These are phyloP conservation scores for Letharia lupina DNA, from an alignment of 495 filamentous ascomycete species.

Conservation along the genomic window DNA sequence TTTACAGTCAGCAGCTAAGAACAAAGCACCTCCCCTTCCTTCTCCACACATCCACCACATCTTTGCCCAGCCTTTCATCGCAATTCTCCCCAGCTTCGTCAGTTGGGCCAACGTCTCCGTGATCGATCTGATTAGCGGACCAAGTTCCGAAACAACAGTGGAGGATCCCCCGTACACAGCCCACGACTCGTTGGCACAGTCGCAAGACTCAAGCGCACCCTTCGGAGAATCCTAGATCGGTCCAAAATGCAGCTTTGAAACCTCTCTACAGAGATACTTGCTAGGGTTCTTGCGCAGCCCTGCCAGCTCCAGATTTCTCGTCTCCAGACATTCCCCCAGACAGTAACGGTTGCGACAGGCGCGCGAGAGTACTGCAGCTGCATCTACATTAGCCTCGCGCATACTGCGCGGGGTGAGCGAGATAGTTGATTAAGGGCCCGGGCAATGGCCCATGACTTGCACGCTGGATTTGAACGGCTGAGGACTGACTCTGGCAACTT, in stretches of 20 bases:
- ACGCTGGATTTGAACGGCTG: constrained; percentile 18
- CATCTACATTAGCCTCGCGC: constrained; percentile 12
- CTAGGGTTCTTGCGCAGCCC: not conserved
- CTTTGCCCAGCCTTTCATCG: not conserved
- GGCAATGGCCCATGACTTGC: constrained; percentile 26
- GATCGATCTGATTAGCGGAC: not conserved
- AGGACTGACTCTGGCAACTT: constrained; percentile 12
- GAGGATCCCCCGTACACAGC: not conserved
- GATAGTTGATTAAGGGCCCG: constrained; percentile 14
- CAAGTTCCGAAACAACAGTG: not conserved
- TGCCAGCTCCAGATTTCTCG: constrained; percentile 1
- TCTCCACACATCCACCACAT: not conserved
- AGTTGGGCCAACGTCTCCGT: not conserved
- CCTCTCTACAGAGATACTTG: not conserved
- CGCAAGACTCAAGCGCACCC: constrained; percentile 6
- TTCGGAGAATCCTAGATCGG: constrained; percentile 6
- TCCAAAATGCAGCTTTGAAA: not conserved
- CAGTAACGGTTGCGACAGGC: constrained; percentile 11
- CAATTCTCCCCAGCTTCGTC: not conserved
- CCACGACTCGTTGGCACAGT: not conserved
- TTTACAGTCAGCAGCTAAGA: not conserved
- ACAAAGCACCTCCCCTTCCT: not conserved
- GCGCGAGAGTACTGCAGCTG: constrained; percentile 10
- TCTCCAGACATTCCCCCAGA: not conserved
- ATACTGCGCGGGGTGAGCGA: constrained; percentile 10